A percentile compares a stretch with the other conserved stretches of the same genome.
These are phyloP conservation scores for Xerocomus spinulosus DNA, from an alignment of 768 basidiomycete genomes.

Conservation along the genomic window DNA sequence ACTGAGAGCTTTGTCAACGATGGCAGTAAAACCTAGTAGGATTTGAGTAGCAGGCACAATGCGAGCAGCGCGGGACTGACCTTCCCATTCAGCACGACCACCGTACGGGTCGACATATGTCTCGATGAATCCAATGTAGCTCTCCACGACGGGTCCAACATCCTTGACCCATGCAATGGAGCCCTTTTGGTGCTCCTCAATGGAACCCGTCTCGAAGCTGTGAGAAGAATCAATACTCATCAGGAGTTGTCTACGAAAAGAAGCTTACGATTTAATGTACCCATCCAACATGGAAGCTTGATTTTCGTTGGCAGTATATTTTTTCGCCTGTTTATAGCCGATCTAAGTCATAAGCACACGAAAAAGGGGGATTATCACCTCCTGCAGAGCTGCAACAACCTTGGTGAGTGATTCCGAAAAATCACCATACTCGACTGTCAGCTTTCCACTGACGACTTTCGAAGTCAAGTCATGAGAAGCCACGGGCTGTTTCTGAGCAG, in stretches of 20 bases:
- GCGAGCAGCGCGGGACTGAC: constrained; percentile 29
- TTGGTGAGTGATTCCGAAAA: constrained; percentile 54
- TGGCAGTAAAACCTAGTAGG: constrained; percentile 74
- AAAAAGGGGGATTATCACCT: constrained; percentile 38
- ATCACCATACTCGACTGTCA: constrained; percentile 75
- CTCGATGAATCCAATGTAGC: constrained; percentile 84
- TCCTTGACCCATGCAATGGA: constrained; percentile 84
- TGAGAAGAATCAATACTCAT: background rate
- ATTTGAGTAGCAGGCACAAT: background rate
- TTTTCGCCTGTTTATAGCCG: constrained; percentile 50
- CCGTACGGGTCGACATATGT: constrained; percentile 89
- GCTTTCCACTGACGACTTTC: constrained; percentile 40
- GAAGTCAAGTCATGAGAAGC: constrained; percentile 45
- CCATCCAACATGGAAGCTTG: constrained; percentile 70
- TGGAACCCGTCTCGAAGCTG: constrained; percentile 71
- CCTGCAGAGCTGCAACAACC: constrained; percentile 50
- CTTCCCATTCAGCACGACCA: constrained; percentile 92
- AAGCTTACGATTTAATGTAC: constrained; percentile 70
- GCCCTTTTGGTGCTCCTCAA: constrained; percentile 73
- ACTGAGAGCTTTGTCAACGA: constrained; percentile 80
- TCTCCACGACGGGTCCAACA: constrained; percentile 81
- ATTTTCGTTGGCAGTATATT: constrained; percentile 67
- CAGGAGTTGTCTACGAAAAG: background rate
- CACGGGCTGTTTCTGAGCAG: constrained; percentile 42
- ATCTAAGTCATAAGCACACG: background rate